Evolutionary conservation across 2,329 filamentous ascomycete genomes (phyloP).

Genomic region (Plenodomus tracheiphilus): DNA sequence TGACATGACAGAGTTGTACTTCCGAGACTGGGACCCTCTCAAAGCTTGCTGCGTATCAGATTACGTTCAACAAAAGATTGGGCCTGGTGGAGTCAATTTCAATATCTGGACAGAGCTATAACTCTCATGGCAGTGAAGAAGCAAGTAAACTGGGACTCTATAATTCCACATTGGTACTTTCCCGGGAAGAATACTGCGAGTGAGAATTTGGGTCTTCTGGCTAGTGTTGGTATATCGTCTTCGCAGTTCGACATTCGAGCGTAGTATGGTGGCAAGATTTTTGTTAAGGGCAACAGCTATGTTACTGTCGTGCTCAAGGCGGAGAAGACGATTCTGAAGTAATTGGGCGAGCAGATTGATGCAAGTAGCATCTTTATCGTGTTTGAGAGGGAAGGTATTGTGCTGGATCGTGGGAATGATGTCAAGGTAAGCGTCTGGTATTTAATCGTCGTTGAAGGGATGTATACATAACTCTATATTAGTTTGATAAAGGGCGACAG

Average conservation of each 20-base stretch:
- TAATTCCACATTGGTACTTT: too few relatives aligned
- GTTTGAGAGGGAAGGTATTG: conserved; percentile 1
- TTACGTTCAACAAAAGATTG: background rate
- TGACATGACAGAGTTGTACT: conserved; percentile 6
- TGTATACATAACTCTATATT: background rate
- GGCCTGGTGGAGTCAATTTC: conserved; percentile 3
- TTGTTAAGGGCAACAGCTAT: background rate
- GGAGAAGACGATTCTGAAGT: background rate
- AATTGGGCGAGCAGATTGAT: background rate
- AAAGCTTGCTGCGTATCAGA: conserved; percentile 2
- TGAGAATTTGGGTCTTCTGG: background rate
- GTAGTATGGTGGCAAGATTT: conserved; percentile 4
- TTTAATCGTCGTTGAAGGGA: background rate
- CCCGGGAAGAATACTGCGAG: background rate
- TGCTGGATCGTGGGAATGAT: background rate
- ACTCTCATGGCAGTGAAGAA: background rate
- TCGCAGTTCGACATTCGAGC: conserved; percentile 3
- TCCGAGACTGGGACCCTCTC: conserved; percentile 2
- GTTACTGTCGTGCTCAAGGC: conserved; percentile 1
- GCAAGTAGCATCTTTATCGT: background rate
- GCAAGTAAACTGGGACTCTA: background rate
- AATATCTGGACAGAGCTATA: conserved; percentile 1
- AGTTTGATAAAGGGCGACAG: background rate
- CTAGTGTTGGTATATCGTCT: background rate
- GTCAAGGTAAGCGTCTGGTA: background rate